Evolutionary conservation across 2,329 filamentous ascomycete species (phyloP).

Genomic region (Pseudocercospora ulei): DNA sequence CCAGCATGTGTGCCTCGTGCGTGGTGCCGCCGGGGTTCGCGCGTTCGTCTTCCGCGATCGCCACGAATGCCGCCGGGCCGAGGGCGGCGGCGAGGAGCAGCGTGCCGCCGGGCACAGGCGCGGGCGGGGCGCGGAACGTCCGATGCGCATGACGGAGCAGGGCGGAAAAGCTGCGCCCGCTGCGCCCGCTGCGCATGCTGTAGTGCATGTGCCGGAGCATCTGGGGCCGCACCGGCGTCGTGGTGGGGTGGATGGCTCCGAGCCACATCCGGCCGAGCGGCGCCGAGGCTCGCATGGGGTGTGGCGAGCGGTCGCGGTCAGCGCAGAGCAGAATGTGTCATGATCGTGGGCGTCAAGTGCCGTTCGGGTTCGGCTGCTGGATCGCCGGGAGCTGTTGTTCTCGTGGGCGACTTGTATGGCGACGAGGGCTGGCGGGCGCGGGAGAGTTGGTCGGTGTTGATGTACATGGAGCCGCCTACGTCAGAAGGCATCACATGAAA

Average conservation of each 20-base stretch:
- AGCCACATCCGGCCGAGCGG: slow-evolving; percentile 26
- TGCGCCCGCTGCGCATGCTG: slow-evolving; percentile 27
- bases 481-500: slow-evolving; percentile 1
- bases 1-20: slow-evolving; percentile 75
- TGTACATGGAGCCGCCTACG: slow-evolving; percentile 1
- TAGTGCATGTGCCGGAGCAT: slow-evolving; percentile 29
- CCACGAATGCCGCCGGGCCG: slow-evolving; percentile 51
- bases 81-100: slow-evolving; percentile 39
- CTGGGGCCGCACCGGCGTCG: slow-evolving; percentile 26
- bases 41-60: slow-evolving; percentile 44
- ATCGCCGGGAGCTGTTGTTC: neutral
- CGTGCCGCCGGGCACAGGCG: slow-evolving; percentile 33
- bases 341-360: no score
- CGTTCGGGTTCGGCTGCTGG: neutral
- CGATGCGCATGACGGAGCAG: slow-evolving; percentile 21
- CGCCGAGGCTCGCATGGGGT: slow-evolving; percentile 28
- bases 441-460: slow-evolving; percentile 1
- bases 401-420: neutral
- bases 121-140: slow-evolving; percentile 30
- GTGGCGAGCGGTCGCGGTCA: slow-evolving; percentile 15
- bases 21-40: slow-evolving; percentile 50
- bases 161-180: slow-evolving; percentile 24
- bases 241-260: slow-evolving; percentile 17
- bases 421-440: neutral
- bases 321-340: neutral